These are phyloP conservation scores for Backusella westeae DNA, from an alignment of 192 early-diverging fungal genomes.

Conservation along the genomic window DNA sequence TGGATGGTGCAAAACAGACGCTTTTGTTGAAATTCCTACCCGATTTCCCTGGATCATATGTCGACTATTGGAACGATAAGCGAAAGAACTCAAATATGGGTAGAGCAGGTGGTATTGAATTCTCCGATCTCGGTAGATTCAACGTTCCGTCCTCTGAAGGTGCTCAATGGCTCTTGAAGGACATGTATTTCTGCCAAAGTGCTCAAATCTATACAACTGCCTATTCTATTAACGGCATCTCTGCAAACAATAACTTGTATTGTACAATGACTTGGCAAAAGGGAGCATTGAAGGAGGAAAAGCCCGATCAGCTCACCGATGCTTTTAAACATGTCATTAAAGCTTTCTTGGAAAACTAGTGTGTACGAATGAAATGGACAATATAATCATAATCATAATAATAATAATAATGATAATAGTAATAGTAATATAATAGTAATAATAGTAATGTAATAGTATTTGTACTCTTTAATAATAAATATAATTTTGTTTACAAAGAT, in stretches of 20 bases:
- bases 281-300: slow-evolving; percentile 3
- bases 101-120: slow-evolving; percentile 27
- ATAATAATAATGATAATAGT: background rate
- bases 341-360: background rate
- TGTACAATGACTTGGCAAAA: slow-evolving; percentile 24
- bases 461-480: background rate
- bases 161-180: background rate
- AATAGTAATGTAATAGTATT: background rate
- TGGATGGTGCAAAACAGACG: background rate
- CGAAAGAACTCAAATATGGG: slow-evolving; percentile 23
- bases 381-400: background rate
- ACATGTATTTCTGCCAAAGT: slow-evolving; percentile 28
- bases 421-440: background rate
- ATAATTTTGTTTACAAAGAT: background rate
- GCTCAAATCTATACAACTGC: slow-evolving; percentile 16
- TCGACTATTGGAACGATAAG: slow-evolving; percentile 14
- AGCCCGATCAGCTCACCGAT: background rate
- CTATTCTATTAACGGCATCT: slow-evolving; percentile 18
- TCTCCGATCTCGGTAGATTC: slow-evolving; percentile 33
- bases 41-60: slow-evolving; percentile 19
- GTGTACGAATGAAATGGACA: background rate
- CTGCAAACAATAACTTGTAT: slow-evolving; percentile 4
- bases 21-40: slow-evolving; percentile 13
- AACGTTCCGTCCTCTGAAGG: background rate
- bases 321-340: background rate